Percentiles rank a stretch among this genome's conserved stretches.
Evolutionary conservation across 257 asterid species (phyloP).

Genomic region (Nemophila menziesii): DNA sequence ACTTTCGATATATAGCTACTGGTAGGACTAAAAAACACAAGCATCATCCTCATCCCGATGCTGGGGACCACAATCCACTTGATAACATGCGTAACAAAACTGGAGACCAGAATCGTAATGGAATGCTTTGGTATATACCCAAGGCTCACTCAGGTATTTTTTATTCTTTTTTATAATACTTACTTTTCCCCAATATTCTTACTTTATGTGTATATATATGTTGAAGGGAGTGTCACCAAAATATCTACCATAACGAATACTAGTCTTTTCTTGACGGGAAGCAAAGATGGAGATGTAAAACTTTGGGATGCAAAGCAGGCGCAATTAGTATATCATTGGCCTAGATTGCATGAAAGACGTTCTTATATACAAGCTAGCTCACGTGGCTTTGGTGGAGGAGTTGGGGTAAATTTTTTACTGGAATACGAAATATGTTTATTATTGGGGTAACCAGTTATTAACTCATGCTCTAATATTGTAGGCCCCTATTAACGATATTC

Average conservation of each 20-base stretch:
- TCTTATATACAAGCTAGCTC: conserved; percentile 78
- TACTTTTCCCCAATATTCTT: conserved; percentile 12
- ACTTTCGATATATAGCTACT: conserved; percentile 95
- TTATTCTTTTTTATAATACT: too few relatives aligned
- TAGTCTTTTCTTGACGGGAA: conserved; percentile 93
- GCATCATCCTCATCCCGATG: conserved; percentile 51
- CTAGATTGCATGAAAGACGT: conserved; percentile 89
- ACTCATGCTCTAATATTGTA: conserved; percentile 28
- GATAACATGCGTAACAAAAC: conserved; percentile 59
- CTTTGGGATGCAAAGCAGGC: conserved; percentile 98
- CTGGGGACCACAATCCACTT: conserved; percentile 48
- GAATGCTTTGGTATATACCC: conserved; percentile 99
- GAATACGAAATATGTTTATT: not conserved
- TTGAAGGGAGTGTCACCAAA: conserved; percentile 77
- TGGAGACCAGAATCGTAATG: conserved; percentile 95
- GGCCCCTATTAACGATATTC: conserved; percentile 89
- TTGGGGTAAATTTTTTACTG: conserved; percentile 47
- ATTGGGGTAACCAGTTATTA: conserved; percentile 4
- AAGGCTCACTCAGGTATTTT: conserved; percentile 99
- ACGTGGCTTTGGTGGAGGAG: conserved; percentile 84
- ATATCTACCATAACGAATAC: conserved; percentile 79
- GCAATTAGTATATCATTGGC: conserved; percentile 84
- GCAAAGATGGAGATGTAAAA: conserved; percentile 98
- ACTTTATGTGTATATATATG: conserved; percentile 12
- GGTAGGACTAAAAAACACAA: conserved; percentile 86